Conservation (phyloP, 1,139 yeast species). For the Zygosaccharomyces pseudobailii region DNA sequence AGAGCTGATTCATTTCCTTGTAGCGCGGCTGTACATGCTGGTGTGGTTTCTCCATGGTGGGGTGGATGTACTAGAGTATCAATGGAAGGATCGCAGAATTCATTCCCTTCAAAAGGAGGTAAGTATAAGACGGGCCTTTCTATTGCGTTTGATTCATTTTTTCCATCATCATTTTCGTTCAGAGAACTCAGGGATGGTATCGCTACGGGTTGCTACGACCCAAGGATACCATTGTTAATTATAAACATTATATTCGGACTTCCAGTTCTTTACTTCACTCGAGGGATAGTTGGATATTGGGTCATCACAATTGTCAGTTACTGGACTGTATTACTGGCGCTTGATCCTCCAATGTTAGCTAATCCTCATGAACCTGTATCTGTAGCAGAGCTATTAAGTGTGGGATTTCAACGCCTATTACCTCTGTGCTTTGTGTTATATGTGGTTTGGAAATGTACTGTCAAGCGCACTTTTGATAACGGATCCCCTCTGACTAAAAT, state of each 20-base stretch:
- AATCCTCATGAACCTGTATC: slow-evolving; percentile 52
- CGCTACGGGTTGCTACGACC: slow-evolving; percentile 55
- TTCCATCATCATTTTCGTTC: slow-evolving; percentile 70
- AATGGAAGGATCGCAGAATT: slow-evolving; percentile 50
- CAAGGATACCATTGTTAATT: slow-evolving; percentile 52
- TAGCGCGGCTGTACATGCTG: slow-evolving; percentile 87
- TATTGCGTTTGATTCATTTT: slow-evolving; percentile 61
- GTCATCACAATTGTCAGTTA: slow-evolving; percentile 62
- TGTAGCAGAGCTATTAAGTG: slow-evolving; percentile 58
- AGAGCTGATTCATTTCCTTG: slow-evolving; percentile 89
- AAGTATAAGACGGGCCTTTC: slow-evolving; percentile 49
- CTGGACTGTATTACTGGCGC: slow-evolving; percentile 75
- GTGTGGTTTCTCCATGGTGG: slow-evolving; percentile 59
- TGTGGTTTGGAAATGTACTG: slow-evolving; percentile 63
- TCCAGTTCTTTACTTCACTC: slow-evolving; percentile 54
- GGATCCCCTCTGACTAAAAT: slow-evolving; percentile 51
- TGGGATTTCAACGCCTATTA: slow-evolving; percentile 67
- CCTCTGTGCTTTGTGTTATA: slow-evolving; percentile 71
- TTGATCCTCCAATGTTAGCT: slow-evolving; percentile 73
- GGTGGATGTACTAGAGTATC: slow-evolving; percentile 81
- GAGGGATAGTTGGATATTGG: slow-evolving; percentile 61
- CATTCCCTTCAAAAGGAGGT: slow-evolving; percentile 47
- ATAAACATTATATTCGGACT: slow-evolving; percentile 56
- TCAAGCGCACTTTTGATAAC: slow-evolving; percentile 37
- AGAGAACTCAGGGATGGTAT: slow-evolving; percentile 35